Evolutionary conservation across 805 yeast species (phyloP).

Genomic region (Debaryomyces tyrocola): DNA sequence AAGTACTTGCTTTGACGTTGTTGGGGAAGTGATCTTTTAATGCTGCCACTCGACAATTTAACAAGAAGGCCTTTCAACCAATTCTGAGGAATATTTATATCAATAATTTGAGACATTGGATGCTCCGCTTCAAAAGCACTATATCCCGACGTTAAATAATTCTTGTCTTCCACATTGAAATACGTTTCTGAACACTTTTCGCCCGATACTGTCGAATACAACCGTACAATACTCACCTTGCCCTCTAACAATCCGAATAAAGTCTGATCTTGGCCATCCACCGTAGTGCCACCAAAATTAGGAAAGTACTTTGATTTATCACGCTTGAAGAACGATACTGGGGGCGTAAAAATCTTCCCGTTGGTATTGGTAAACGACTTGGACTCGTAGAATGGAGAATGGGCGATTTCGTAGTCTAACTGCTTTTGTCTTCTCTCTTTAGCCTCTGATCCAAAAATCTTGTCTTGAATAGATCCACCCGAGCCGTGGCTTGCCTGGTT

Average conservation of each 20-base stretch:
- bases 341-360: conserved; percentile 84
- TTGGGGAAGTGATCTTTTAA: conserved; percentile 45
- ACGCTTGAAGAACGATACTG: conserved; percentile 70
- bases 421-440: conserved; percentile 38
- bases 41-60: conserved; percentile 43
- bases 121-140: conserved; percentile 36
- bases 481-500: conserved; percentile 18
- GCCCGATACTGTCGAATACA: conserved; percentile 70
- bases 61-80: conserved; percentile 65
- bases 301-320: conserved; percentile 83
- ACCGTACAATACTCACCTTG: conserved; percentile 62
- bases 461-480: conserved; percentile 17
- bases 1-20: conserved; percentile 60
- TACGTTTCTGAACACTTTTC: conserved; percentile 63
- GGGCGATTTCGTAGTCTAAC: conserved; percentile 42
- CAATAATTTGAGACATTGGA: conserved; percentile 69
- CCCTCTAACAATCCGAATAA: conserved; percentile 41
- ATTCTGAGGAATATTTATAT: conserved; percentile 74
- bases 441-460: conserved; percentile 33
- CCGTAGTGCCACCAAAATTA: conserved; percentile 60
- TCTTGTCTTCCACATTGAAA: conserved; percentile 47
- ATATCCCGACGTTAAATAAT: conserved; percentile 39
- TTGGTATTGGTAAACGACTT: conserved; percentile 62
- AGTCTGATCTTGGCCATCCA: conserved; percentile 39
- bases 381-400: conserved; percentile 44